These are phyloP conservation scores for Ilyonectria sp. DNA, from an alignment of 2,329 filamentous ascomycete genomes.

Conservation along the genomic window DNA sequence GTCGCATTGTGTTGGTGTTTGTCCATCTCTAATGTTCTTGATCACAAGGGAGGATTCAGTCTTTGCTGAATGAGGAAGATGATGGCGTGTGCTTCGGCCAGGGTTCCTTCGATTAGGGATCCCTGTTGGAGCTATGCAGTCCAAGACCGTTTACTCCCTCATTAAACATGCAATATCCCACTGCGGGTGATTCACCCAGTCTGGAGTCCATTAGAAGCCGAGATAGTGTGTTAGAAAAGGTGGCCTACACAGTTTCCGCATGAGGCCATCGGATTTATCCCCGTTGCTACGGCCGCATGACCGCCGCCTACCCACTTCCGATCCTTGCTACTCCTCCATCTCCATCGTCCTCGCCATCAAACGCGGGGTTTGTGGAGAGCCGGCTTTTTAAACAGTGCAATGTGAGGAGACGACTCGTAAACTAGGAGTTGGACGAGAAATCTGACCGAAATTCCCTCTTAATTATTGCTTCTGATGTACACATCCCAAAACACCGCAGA, in stretches of 20 bases:
- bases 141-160: too few relatives aligned
- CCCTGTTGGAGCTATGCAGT: too few relatives aligned
- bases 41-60: too few relatives aligned
- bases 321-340: not conserved
- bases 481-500: not conserved
- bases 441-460: not conserved
- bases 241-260: not conserved
- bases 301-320: not conserved
- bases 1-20: too few relatives aligned
- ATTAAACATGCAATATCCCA: too few relatives aligned
- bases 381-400: not conserved
- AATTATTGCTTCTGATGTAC: not conserved
- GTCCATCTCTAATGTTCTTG: too few relatives aligned
- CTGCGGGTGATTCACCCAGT: too few relatives aligned
- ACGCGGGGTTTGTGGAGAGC: not conserved
- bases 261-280: conserved; percentile 8
- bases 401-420: not conserved
- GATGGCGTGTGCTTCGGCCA: too few relatives aligned
- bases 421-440: not conserved
- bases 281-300: conserved; percentile 11
- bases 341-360: not conserved
- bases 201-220: too few relatives aligned
- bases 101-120: too few relatives aligned
- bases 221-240: too few relatives aligned
- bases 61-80: too few relatives aligned